Base-by-base conservation (phyloP, 441 rosid species). In the Manihot esculenta region DNA sequence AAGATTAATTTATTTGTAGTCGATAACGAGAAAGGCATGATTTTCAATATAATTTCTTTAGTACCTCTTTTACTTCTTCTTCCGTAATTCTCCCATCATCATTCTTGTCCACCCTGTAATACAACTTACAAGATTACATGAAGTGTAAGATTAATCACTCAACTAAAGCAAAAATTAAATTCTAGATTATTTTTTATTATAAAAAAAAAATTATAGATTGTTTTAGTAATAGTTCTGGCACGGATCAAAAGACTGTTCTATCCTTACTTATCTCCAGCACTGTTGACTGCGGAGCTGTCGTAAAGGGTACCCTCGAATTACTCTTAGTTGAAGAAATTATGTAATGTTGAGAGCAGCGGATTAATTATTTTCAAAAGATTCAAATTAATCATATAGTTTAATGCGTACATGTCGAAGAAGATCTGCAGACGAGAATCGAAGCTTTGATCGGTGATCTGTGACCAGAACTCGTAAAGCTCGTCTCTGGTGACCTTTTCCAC, bases 351-450 rank as follows among this genome's bases (percentile, higher is more conserved):
- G 0, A 62, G 42, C 17, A 10, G 5, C 23, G 15, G 59, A 54
- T 54, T 26, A 56, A 56, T 56, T 26, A 53, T 2, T 35, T 49
- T 27, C 27, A 62, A 62, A 49, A 51, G 68, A 26, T 62, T 27
- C 18, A 18, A 30, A n/a, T 61, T 20, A 60, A 20, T 50, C 10
- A 2, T n/a, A 17, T 56, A 14, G 9, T 10, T 49, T n/a, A 57
- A 63, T 45, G 83, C 86, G 57, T 74, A 95, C 99, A 95, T 95
- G 64, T 95, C 99, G 68, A 95, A 95, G 89, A 95, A 95, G 81
- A 95, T 91, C 76, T 91, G 99, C 67, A 95, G 97, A 49, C 98
- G 94, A 13, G 99, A 96, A 83, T 95, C 99, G 73, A 95, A 95
- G 78, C 97, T 95, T 62, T 93, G 95, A 70, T 95, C 97, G 30